Conservation (phyloP, 768 basidiomycete genomes). For the Asterophora lycoperdoides region DNA sequence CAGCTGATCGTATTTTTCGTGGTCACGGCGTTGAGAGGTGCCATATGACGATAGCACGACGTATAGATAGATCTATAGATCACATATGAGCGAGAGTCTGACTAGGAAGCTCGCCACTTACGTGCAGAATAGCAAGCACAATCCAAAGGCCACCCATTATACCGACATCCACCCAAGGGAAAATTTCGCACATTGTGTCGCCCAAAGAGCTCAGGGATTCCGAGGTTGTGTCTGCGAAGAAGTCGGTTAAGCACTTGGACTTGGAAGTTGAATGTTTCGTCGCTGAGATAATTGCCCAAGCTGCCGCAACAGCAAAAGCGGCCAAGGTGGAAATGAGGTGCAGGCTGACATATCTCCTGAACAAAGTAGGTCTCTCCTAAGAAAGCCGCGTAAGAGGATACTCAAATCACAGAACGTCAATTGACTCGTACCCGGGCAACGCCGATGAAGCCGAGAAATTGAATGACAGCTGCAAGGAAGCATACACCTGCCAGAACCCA, state of each 20-base stretch:
- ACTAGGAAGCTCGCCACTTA: slow-evolving; percentile 29
- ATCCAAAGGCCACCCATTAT: slow-evolving; percentile 89
- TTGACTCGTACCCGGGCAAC: slow-evolving; percentile 62
- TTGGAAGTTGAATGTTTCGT: slow-evolving; percentile 70
- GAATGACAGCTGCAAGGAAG: slow-evolving; percentile 70
- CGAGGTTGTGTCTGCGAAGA: slow-evolving; percentile 42
- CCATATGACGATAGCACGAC: slow-evolving; percentile 56
- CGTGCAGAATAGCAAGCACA: slow-evolving; percentile 73
- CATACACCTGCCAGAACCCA: slow-evolving; percentile 73
- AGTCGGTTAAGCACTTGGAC: slow-evolving; percentile 54
- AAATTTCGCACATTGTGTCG: slow-evolving; percentile 77
- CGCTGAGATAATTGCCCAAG: slow-evolving; percentile 80
- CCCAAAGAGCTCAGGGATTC: slow-evolving; percentile 44
- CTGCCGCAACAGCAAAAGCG: slow-evolving; percentile 74
- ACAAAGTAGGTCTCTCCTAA: slow-evolving; percentile 66
- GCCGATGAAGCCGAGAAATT: slow-evolving; percentile 82
- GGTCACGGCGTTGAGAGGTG: slow-evolving; percentile 70
- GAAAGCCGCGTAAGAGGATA: slow-evolving; percentile 1
- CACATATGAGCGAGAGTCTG: slow-evolving; percentile 9
- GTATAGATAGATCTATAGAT: slow-evolving; percentile 44
- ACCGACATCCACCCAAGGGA: slow-evolving; percentile 89
- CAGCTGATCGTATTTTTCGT: slow-evolving; percentile 72
- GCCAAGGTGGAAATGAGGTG: slow-evolving; percentile 51
- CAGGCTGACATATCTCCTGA: slow-evolving; percentile 64
- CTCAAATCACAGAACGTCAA: not conserved